Evolutionary conservation across 2,329 filamentous ascomycete species (phyloP).

Genomic region (Diaporthe humulicola): DNA sequence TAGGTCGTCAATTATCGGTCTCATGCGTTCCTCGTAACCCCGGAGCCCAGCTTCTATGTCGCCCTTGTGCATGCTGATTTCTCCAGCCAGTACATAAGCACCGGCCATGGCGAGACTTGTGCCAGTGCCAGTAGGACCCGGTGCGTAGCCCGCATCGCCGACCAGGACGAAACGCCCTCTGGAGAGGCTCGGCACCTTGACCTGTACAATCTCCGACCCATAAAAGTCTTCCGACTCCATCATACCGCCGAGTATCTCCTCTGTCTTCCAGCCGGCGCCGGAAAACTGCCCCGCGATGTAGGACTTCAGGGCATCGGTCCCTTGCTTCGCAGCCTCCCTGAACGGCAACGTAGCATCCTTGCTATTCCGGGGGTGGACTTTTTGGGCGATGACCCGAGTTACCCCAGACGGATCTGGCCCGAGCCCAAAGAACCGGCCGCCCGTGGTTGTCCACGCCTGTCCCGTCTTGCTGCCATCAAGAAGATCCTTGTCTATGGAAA

Average conservation of each 20-base stretch:
- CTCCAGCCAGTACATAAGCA: constrained; percentile 62
- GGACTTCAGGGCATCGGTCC: constrained; percentile 50
- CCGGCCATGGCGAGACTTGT: constrained; percentile 55
- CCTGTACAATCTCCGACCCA: constrained; percentile 52
- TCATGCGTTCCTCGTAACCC: constrained; percentile 53
- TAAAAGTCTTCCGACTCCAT: constrained; percentile 54
- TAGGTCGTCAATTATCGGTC: constrained; percentile 51
- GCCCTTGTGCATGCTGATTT: constrained; percentile 48
- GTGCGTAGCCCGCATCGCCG: constrained; percentile 58
- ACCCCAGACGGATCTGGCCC: constrained; percentile 41
- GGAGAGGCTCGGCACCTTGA: constrained; percentile 54
- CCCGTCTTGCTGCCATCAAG: constrained; percentile 53
- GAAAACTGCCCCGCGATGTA: constrained; percentile 47
- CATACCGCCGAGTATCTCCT: constrained; percentile 54
- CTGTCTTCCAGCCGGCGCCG: constrained; percentile 57
- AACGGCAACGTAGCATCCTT: constrained; percentile 50
- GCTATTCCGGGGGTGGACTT: constrained; percentile 48
- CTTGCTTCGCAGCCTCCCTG: constrained; percentile 54
- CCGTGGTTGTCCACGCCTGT: constrained; percentile 51
- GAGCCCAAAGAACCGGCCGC: constrained; percentile 53
- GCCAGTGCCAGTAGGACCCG: constrained; percentile 57
- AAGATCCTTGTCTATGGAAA: constrained; percentile 54
- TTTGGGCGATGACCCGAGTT: constrained; percentile 52
- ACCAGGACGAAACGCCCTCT: constrained; percentile 53
- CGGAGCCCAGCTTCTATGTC: constrained; percentile 50